Percentiles rank a stretch among this genome's conserved stretches.
These are phyloP conservation scores for Westerdykella ornata DNA, from an alignment of 2,329 filamentous ascomycete genomes.

Conservation along the genomic window DNA sequence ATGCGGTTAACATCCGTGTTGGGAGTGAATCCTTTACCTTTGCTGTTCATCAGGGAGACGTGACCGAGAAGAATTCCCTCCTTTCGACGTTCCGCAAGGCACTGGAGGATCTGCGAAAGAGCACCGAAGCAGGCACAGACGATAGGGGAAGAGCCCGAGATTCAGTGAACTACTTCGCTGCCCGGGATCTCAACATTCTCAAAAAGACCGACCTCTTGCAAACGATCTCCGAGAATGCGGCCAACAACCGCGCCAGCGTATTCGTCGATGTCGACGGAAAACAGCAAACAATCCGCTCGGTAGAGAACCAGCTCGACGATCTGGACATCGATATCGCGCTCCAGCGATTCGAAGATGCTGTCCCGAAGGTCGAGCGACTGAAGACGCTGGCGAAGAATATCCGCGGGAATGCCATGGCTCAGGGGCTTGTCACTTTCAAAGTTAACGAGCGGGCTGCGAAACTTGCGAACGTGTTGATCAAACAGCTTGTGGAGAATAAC, in stretches of 20 bases:
- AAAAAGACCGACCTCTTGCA: slow-evolving; percentile 77
- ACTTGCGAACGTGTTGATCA: slow-evolving; percentile 68
- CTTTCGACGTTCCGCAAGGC: slow-evolving; percentile 88
- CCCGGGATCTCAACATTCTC: slow-evolving; percentile 66
- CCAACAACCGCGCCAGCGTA: slow-evolving; percentile 65
- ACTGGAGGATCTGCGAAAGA: slow-evolving; percentile 83
- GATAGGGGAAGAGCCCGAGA: slow-evolving; percentile 78
- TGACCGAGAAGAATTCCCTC: slow-evolving; percentile 69
- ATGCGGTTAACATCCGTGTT: slow-evolving; percentile 85
- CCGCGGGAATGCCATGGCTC: slow-evolving; percentile 78
- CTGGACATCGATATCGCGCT: slow-evolving; percentile 93
- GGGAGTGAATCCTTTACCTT: slow-evolving; percentile 92
- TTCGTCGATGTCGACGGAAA: slow-evolving; percentile 95
- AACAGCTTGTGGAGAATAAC: slow-evolving; percentile 70
- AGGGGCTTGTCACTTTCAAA: slow-evolving; percentile 88
- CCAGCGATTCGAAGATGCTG: slow-evolving; percentile 79
- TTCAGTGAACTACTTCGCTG: slow-evolving; percentile 78
- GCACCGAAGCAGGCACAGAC: slow-evolving; percentile 77
- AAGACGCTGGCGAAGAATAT: slow-evolving; percentile 71
- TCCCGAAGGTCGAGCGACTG: slow-evolving; percentile 76
- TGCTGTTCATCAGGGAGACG: slow-evolving; percentile 74
- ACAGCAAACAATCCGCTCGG: slow-evolving; percentile 91
- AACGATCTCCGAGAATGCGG: slow-evolving; percentile 58
- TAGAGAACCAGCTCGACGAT: slow-evolving; percentile 90
- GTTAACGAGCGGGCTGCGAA: slow-evolving; percentile 76